A percentile compares a stretch with the other conserved stretches of the same genome.
Evolutionary conservation across 176 grass and related monocot genomes (phyloP).

Genomic region (Triticum monococcum): DNA sequence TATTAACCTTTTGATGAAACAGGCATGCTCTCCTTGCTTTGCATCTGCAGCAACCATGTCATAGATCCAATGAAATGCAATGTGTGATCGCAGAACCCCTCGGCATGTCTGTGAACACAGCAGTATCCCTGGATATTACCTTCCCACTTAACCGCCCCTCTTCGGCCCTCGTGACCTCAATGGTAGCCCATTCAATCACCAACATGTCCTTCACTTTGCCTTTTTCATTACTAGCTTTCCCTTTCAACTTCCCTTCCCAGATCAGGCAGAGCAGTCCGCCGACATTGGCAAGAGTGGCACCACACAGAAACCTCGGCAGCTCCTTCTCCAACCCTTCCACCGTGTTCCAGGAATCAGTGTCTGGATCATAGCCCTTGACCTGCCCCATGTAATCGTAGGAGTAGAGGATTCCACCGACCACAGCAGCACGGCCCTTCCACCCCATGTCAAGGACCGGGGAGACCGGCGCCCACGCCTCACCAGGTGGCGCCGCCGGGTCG

Average conservation of each 20-base stretch:
- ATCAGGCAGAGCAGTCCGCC: constrained; percentile 70
- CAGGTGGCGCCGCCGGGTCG: constrained; percentile 38
- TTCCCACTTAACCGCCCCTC: constrained; percentile 52
- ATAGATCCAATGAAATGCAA: constrained; percentile 71
- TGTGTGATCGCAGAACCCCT: constrained; percentile 61
- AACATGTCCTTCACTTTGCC: constrained; percentile 47
- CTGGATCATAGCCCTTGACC: constrained; percentile 76
- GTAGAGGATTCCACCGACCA: constrained; percentile 69
- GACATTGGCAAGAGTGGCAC: constrained; percentile 66
- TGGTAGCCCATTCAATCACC: constrained; percentile 79
- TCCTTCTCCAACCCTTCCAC: constrained; percentile 68
- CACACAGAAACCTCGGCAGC: constrained; percentile 69
- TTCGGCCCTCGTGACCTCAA: constrained; percentile 40
- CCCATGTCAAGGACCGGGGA: constrained; percentile 69
- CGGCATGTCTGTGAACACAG: constrained; percentile 38
- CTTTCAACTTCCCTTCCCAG: constrained; percentile 71
- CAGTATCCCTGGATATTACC: constrained; percentile 62
- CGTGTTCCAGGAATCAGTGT: constrained; percentile 55
- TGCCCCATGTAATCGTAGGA: constrained; percentile 86
- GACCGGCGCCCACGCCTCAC: constrained; percentile 59
- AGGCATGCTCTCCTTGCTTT: constrained; percentile 8
- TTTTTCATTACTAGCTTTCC: constrained; percentile 17
- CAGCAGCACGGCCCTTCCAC: constrained; percentile 81
- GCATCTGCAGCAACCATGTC: constrained; percentile 17
- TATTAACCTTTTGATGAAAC: background rate